Evolutionary conservation across 768 basidiomycete species (phyloP).

Genomic region (Mycena latifolia): DNA sequence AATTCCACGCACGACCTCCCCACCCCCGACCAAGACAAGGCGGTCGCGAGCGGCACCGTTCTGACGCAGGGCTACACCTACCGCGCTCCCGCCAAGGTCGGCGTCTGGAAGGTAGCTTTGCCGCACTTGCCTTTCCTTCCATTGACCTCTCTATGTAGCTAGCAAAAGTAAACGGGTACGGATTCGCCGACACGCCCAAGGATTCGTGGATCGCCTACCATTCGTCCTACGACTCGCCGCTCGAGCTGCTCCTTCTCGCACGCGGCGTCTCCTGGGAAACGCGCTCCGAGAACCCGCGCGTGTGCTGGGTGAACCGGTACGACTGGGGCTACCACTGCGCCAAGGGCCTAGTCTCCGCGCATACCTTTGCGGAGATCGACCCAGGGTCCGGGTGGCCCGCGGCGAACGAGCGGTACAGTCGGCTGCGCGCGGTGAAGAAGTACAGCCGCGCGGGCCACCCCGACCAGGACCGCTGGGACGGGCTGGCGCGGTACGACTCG

Average conservation of each 20-base stretch:
- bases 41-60: slow-evolving; percentile 13
- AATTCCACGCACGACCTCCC: slow-evolving; percentile 17
- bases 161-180: slow-evolving; percentile 29
- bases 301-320: slow-evolving; percentile 30
- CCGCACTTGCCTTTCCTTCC: background rate
- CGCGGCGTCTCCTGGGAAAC: slow-evolving; percentile 15
- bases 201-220: slow-evolving; percentile 35
- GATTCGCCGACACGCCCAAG: background rate
- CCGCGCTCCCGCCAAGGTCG: slow-evolving; percentile 29
- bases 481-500: slow-evolving; percentile 2
- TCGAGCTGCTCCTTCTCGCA: slow-evolving; percentile 23
- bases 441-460: slow-evolving; percentile 15
- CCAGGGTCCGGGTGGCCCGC: slow-evolving; percentile 30
- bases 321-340: slow-evolving; percentile 29
- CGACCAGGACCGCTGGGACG: slow-evolving; percentile 29
- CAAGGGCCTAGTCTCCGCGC: background rate
- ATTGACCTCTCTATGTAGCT: background rate
- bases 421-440: background rate
- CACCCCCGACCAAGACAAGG: slow-evolving; percentile 14
- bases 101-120: slow-evolving; percentile 33
- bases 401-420: slow-evolving; percentile 16
- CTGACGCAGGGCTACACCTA: slow-evolving; percentile 18
- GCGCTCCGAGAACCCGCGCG: slow-evolving; percentile 13
- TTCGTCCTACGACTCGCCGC: slow-evolving; percentile 25
- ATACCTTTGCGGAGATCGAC: slow-evolving; percentile 27